Conservation (phyloP, 2,329 filamentous ascomycete species). For the Nemania bipapillata region DNA sequence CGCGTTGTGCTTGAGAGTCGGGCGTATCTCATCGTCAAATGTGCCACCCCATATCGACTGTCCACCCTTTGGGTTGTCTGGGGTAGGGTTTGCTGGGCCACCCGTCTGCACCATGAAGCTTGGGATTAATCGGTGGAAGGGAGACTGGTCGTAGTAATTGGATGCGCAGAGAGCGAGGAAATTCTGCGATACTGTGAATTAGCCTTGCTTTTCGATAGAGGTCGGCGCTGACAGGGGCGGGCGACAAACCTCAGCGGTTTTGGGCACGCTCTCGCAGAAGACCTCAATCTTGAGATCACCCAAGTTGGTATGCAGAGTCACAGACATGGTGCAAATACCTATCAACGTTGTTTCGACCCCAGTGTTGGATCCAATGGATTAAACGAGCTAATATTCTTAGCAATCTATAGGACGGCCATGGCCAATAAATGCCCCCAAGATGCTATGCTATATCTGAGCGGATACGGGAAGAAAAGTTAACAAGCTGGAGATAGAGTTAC, state of each 20-base stretch:
- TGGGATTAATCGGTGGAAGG: constrained; percentile 83
- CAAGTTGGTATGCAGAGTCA: constrained; percentile 83
- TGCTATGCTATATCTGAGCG: not conserved
- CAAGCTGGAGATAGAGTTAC: constrained; percentile 4
- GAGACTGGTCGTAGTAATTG: constrained; percentile 77
- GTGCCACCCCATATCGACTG: constrained; percentile 77
- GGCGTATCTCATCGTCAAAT: constrained; percentile 85
- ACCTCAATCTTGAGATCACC: constrained; percentile 95
- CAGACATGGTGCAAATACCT: constrained; percentile 62
- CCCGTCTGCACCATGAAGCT: constrained; percentile 85
- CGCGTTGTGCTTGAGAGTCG: constrained; percentile 73
- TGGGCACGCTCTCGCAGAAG: constrained; percentile 94
- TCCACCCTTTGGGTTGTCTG: constrained; percentile 73
- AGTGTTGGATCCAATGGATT: not conserved
- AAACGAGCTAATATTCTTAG: not conserved
- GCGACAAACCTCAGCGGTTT: constrained; percentile 79
- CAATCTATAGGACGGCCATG: not conserved
- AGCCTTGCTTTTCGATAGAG: constrained; percentile 18
- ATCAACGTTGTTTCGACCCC: not conserved
- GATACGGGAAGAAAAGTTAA: not conserved
- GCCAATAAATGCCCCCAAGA: not conserved
- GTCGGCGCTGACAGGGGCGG: not conserved
- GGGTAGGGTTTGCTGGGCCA: constrained; percentile 65
- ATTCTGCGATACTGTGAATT: constrained; percentile 66
- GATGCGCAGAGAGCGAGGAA: constrained; percentile 88